These are phyloP conservation scores for Physcia stellaris DNA, from an alignment of 495 filamentous ascomycete species.

Conservation along the genomic window DNA sequence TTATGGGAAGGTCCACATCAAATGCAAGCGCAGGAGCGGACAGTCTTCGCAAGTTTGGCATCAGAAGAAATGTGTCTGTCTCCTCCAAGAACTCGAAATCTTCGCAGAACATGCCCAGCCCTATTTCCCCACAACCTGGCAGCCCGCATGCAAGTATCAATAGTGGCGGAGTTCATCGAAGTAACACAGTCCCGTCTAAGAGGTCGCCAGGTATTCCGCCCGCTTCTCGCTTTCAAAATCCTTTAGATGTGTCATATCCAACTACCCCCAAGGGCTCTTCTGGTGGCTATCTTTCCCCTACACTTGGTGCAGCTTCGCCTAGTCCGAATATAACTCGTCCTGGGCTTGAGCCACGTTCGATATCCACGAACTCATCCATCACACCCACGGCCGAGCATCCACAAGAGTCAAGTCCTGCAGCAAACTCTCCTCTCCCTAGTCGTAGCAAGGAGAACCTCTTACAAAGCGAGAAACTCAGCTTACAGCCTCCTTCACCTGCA, in stretches of 20 bases:
- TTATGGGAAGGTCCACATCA: constrained; percentile 62
- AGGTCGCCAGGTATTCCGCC: constrained; percentile 59
- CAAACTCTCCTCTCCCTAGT: constrained; percentile 2
- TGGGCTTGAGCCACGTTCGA: constrained; percentile 1
- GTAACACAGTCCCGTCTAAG: constrained; percentile 93
- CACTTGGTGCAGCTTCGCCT: constrained; percentile 6
- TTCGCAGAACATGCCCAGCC: constrained; percentile 56
- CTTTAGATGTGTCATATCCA: constrained; percentile 20
- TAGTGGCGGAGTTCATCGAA: constrained; percentile 61
- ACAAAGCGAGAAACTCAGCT: constrained; percentile 20
- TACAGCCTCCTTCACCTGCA: constrained; percentile 23
- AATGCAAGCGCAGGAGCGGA: constrained; percentile 79
- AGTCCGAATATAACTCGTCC: constrained; percentile 1
- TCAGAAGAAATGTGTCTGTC: constrained; percentile 76
- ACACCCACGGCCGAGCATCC: constrained; percentile 7
- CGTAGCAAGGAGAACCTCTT: constrained; percentile 17
- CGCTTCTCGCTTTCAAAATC: constrained; percentile 36
- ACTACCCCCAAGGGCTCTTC: constrained; percentile 22
- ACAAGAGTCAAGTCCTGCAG: constrained; percentile 3
- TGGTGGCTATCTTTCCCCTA: constrained; percentile 17
- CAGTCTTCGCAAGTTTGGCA: constrained; percentile 61
- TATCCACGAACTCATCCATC: constrained; percentile 4
- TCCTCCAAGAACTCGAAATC: constrained; percentile 55
- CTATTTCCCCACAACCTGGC: constrained; percentile 50
- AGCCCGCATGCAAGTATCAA: constrained; percentile 27